These are phyloP conservation scores for Pleurotus pulmonarius DNA, from an alignment of 768 basidiomycete species.

Conservation along the genomic window DNA sequence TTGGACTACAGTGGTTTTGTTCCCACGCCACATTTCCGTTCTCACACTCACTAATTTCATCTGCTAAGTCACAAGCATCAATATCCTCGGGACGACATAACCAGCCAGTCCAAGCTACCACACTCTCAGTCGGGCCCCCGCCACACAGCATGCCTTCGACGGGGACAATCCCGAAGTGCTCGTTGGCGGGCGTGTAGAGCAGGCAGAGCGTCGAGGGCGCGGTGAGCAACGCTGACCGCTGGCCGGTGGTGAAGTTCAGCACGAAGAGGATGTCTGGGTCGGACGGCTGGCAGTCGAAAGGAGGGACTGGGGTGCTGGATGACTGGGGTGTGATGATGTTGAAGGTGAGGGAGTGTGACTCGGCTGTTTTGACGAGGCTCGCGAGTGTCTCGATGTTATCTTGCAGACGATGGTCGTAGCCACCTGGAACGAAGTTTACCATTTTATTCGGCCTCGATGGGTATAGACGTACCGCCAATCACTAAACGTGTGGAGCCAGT, in stretches of 20 bases:
- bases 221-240: constrained; percentile 78
- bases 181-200: constrained; percentile 91
- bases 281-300: constrained; percentile 30
- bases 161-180: constrained; percentile 97
- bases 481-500: neutral
- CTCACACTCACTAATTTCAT: too few relatives aligned
- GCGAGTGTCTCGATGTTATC: constrained; percentile 78
- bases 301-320: constrained; percentile 35
- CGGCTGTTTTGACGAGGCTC: constrained; percentile 56
- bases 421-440: constrained; percentile 44
- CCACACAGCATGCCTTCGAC: constrained; percentile 94
- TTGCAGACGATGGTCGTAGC: constrained; percentile 83
- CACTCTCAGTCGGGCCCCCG: constrained; percentile 89
- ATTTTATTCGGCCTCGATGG: too few relatives aligned
- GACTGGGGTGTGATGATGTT: constrained; percentile 48
- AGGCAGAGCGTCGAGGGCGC: constrained; percentile 57
- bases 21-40: too few relatives aligned
- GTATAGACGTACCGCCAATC: too few relatives aligned
- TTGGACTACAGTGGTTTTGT: too few relatives aligned
- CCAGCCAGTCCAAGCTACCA: constrained; percentile 73
- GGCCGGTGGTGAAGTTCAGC: constrained; percentile 84
- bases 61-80: too few relatives aligned
- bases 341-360: constrained; percentile 53
- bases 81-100: constrained; percentile 67
- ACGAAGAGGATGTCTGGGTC: constrained; percentile 76